phyloP scores from a whole-genome alignment of 2,329 filamentous ascomycete genomes.

The Alternaria sp. region DNA sequence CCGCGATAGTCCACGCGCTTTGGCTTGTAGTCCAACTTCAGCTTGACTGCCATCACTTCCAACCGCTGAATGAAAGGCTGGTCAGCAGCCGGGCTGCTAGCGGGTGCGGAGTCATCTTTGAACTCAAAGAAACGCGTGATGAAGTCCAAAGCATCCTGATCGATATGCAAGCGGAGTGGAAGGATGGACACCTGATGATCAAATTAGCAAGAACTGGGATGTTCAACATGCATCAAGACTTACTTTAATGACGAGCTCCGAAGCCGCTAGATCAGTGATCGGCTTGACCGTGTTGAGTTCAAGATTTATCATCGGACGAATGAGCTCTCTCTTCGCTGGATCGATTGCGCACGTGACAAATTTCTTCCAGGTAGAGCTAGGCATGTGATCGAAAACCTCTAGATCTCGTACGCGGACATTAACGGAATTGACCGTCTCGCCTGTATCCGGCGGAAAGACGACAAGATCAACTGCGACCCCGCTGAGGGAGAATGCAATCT shows the following conservation, averaged over 20 bases:
- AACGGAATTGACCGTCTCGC: constrained; percentile 85
- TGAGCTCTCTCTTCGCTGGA: constrained; percentile 83
- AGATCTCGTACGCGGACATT: constrained; percentile 83
- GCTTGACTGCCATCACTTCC: constrained; percentile 81
- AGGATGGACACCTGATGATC: constrained; percentile 66
- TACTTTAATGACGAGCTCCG: constrained; percentile 83
- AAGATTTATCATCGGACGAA: constrained; percentile 86
- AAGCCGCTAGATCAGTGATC: constrained; percentile 80
- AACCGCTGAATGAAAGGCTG: constrained; percentile 87
- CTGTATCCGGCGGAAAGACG: constrained; percentile 75
- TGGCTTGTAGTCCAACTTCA: constrained; percentile 95
- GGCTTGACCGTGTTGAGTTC: constrained; percentile 89
- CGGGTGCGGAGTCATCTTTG: constrained; percentile 73
- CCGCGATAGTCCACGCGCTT: constrained; percentile 97
- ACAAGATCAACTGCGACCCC: constrained; percentile 84
- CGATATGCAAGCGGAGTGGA: constrained; percentile 88
- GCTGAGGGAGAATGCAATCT: constrained; percentile 91
- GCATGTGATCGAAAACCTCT: constrained; percentile 92
- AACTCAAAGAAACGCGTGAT: constrained; percentile 98
- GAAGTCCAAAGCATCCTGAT: constrained; percentile 97
- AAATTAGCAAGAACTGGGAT: constrained; percentile 6
- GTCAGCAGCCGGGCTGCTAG: constrained; percentile 64
- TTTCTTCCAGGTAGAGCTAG: constrained; percentile 97
- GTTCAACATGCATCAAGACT: constrained; percentile 46
- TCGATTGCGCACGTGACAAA: constrained; percentile 94